Evolutionary conservation across 306 rosid species (phyloP).

Genomic region (Rosa chinensis): DNA sequence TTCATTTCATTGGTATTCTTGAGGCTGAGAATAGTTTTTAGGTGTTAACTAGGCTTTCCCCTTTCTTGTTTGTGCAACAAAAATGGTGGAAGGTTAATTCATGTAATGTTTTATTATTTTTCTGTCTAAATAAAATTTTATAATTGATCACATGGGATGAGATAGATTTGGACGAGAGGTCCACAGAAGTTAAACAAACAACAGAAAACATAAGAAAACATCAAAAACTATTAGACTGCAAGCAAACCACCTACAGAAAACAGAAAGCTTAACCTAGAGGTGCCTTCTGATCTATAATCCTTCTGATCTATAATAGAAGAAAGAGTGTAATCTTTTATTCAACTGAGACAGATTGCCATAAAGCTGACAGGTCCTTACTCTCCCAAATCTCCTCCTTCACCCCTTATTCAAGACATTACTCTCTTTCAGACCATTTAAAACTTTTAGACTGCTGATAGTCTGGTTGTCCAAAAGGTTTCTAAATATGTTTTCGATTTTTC

Average conservation of each 20-base stretch:
- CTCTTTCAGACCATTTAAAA: neutral
- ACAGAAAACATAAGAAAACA: neutral
- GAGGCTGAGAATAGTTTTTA: constrained; percentile 10
- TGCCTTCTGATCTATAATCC: neutral
- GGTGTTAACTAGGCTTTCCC: neutral
- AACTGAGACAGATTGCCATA: neutral
- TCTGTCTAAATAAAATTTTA: neutral
- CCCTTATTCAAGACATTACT: neutral
- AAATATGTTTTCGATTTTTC: neutral
- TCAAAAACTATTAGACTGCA: neutral
- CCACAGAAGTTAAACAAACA: neutral
- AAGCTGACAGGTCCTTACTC: neutral
- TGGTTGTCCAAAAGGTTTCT: neutral
- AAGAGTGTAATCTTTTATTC: neutral
- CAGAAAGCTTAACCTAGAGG: neutral
- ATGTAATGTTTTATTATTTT: neutral
- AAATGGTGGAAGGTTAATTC: neutral
- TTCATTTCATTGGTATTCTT: neutral
- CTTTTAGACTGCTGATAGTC: neutral
- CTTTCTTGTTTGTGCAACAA: neutral
- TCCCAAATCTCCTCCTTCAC: neutral
- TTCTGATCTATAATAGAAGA: neutral
- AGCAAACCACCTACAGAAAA: neutral
- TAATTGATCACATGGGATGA: neutral
- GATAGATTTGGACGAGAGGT: neutral